Conservation (phyloP, 495 filamentous ascomycete genomes). For the Lasiosphaeria miniovina region DNA sequence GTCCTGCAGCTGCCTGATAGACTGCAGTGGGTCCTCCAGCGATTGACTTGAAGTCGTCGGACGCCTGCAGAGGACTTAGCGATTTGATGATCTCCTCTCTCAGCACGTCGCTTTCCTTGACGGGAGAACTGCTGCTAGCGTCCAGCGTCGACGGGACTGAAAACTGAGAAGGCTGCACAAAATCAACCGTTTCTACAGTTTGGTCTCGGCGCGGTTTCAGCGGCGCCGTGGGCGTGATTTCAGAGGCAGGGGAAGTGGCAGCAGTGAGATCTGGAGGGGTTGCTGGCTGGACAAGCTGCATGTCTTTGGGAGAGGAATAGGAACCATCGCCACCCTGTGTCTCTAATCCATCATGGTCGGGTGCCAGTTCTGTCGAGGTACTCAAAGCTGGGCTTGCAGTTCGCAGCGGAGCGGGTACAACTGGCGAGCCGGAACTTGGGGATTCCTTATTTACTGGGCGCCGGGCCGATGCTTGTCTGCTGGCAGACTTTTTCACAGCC, state of each 20-base stretch:
- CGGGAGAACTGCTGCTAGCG: slow-evolving; percentile 52
- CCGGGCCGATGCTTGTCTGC: background rate
- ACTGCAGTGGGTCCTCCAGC: slow-evolving; percentile 12
- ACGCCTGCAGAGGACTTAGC: slow-evolving; percentile 50
- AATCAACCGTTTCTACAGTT: slow-evolving; percentile 15
- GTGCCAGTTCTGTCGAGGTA: slow-evolving; percentile 2
- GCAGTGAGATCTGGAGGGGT: slow-evolving; percentile 18
- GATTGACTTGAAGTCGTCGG: slow-evolving; percentile 10
- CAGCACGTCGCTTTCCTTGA: slow-evolving; percentile 73
- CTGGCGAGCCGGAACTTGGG: slow-evolving; percentile 5
- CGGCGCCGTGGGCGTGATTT: slow-evolving; percentile 47
- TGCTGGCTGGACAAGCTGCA: background rate
- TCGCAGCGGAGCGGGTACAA: slow-evolving; percentile 6
- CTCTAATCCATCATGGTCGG: background rate
- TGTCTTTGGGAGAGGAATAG: background rate
- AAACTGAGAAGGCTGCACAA: slow-evolving; percentile 36
- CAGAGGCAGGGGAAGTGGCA: slow-evolving; percentile 14
- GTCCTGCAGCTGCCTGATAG: slow-evolving; percentile 24
- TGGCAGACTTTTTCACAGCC: background rate
- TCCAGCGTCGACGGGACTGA: slow-evolving; percentile 54
- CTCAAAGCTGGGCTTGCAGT: slow-evolving; percentile 16
- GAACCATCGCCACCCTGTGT: background rate
- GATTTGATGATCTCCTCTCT: slow-evolving; percentile 78
- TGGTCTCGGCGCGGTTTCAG: slow-evolving; percentile 41
- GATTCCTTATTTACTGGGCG: background rate